Conservation (phyloP, 768 basidiomycete genomes). For the Auricularia cornea region DNA sequence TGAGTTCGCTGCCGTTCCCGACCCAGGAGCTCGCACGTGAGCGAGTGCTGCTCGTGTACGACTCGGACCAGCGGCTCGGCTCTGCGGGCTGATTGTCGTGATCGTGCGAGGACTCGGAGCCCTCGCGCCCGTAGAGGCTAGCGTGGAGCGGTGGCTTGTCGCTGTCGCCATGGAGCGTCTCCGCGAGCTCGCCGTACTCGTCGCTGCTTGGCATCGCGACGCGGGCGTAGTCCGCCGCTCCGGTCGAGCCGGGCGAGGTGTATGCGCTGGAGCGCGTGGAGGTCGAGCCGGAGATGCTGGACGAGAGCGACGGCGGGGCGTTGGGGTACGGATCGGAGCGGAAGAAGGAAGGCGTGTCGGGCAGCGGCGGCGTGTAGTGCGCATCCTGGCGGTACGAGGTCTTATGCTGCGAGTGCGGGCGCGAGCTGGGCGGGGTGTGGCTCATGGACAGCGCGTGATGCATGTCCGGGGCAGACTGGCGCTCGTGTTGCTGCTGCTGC, state of each 20-base stretch:
- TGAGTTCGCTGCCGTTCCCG: not conserved
- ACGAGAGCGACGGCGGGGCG: constrained; percentile 53
- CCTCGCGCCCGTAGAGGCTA: not conserved
- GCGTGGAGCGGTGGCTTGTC: not conserved
- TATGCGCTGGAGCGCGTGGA: constrained; percentile 74
- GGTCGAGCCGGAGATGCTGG: constrained; percentile 58
- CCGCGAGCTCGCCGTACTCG: constrained; percentile 7
- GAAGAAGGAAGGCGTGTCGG: not conserved
- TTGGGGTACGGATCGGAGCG: not conserved
- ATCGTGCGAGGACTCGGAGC: constrained; percentile 3
- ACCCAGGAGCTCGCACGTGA: not conserved
- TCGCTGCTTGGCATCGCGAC: not conserved
- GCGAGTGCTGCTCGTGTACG: constrained; percentile 6
- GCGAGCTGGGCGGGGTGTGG: not conserved
- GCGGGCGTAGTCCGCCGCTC: constrained; percentile 43
- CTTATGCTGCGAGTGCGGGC: not conserved
- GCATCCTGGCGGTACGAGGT: not conserved
- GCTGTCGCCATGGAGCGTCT: constrained; percentile 5
- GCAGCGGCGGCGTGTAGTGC: not conserved
- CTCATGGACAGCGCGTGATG: not conserved
- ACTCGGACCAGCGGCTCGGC: constrained; percentile 1
- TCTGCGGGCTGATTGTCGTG: constrained; percentile 1
- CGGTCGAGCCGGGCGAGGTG: constrained; percentile 49
- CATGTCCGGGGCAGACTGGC: not conserved
- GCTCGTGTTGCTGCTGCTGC: not conserved